Percentiles rank a stretch among this genome's conserved stretches.
Evolutionary conservation across 176 grass and related monocot species (phyloP).

Genomic region (Hordeum marinum): DNA sequence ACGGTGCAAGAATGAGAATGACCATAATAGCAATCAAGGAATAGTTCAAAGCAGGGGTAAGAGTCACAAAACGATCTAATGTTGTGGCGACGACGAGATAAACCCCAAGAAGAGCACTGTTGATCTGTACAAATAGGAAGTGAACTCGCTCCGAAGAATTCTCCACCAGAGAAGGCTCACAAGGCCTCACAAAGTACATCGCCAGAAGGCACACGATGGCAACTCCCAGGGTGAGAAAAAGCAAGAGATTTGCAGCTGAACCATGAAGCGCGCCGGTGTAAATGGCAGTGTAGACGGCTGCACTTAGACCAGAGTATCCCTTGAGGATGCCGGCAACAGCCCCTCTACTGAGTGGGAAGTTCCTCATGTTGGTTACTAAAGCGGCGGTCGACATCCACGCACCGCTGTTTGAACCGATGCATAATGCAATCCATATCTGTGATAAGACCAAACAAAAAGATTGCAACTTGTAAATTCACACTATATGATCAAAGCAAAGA

Average conservation of each 20-base stretch:
- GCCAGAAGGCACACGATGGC: conserved; percentile 50
- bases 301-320: conserved; percentile 73
- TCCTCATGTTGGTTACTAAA: conserved; percentile 93
- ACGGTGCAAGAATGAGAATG: conserved; percentile 65
- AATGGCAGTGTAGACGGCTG: conserved; percentile 76
- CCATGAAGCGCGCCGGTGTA: conserved; percentile 61
- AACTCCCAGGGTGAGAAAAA: conserved; percentile 66
- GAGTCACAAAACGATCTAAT: conserved; percentile 42
- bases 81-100: conserved; percentile 63
- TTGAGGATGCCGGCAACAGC: conserved; percentile 88
- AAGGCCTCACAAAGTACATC: conserved; percentile 91
- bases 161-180: conserved; percentile 66
- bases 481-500: not conserved
- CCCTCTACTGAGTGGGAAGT: conserved; percentile 88
- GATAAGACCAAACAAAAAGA: not conserved
- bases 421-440: conserved; percentile 85
- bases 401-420: conserved; percentile 65
- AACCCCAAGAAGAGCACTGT: conserved; percentile 63
- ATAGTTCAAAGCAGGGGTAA: conserved; percentile 48
- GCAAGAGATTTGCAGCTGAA: conserved; percentile 61
- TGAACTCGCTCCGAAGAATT: conserved; percentile 53
- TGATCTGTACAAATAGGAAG: conserved; percentile 72
- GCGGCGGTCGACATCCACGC: conserved; percentile 78
- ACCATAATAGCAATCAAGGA: conserved; percentile 60
- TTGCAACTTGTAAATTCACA: not conserved